Conservation (phyloP, 108 stramenopile genomes). For the Schizochytrium sp. region DNA sequence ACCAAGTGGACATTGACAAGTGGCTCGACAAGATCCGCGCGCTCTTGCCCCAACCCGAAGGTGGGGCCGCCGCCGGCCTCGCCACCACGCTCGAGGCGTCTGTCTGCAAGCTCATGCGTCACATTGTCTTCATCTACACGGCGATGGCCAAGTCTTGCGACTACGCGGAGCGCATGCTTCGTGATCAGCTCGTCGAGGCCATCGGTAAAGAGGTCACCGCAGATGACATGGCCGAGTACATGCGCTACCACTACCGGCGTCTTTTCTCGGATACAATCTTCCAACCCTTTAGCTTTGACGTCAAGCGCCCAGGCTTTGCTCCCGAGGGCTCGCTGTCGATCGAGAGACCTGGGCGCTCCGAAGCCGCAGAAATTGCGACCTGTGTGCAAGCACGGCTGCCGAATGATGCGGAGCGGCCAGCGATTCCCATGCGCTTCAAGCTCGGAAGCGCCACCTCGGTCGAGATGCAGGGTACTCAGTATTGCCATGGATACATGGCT, state of each 20-base stretch:
- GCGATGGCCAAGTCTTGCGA: neutral
- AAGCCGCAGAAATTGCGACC: conserved; percentile 49
- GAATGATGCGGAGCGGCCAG: neutral
- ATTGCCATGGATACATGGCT: conserved; percentile 62
- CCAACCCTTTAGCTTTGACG: conserved; percentile 56
- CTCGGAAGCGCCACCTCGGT: conserved; percentile 43
- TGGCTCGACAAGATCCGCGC: neutral
- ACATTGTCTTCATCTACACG: neutral
- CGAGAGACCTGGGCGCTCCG: conserved; percentile 17
- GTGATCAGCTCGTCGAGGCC: conserved; percentile 41
- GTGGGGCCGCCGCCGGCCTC: neutral
- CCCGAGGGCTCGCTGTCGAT: conserved; percentile 54
- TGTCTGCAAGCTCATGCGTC: neutral
- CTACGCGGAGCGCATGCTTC: conserved; percentile 2
- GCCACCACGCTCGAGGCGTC: neutral
- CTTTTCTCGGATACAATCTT: conserved; percentile 49
- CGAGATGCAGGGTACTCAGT: conserved; percentile 50
- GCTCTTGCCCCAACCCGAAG: neutral
- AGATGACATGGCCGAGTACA: conserved; percentile 56
- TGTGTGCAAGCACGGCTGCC: conserved; percentile 19
- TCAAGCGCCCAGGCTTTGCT: conserved; percentile 52
- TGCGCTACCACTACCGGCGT: conserved; percentile 45
- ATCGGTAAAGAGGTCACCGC: conserved; percentile 60
- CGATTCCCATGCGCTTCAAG: conserved; percentile 31
- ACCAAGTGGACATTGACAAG: neutral